phyloP scores from a whole-genome alignment of 441 rosid species.

The Iberis amara region DNA sequence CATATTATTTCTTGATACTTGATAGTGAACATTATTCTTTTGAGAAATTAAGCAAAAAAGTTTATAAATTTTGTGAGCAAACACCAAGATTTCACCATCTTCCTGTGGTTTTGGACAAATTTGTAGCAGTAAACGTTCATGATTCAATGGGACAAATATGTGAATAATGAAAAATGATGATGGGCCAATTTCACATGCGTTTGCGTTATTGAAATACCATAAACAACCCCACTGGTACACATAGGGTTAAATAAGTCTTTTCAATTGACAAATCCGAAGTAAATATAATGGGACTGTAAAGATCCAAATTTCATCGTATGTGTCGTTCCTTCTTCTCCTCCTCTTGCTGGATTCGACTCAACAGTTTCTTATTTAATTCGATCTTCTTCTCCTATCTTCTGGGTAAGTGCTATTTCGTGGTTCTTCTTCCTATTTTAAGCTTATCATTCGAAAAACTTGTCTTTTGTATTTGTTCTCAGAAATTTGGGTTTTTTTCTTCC shows the following conservation, averaged over 20 bases:
- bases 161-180: constrained; percentile 5
- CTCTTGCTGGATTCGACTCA: constrained; percentile 27
- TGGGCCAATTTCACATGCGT: constrained; percentile 20
- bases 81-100: background rate
- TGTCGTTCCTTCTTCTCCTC: constrained; percentile 21
- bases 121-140: too few species aligned
- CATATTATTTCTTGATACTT: constrained; percentile 8
- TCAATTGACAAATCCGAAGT: constrained; percentile 6
- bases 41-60: constrained; percentile 1
- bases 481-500: constrained; percentile 6
- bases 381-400: constrained; percentile 16
- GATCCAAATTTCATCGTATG: constrained; percentile 5
- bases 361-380: constrained; percentile 22
- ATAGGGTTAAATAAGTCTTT: constrained; percentile 19
- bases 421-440: background rate
- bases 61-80: background rate
- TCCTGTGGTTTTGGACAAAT: too few species aligned
- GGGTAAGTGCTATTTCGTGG: constrained; percentile 15
- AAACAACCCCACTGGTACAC: background rate
- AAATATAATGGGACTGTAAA: constrained; percentile 1
- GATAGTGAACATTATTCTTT: constrained; percentile 10
- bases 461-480: constrained; percentile 4
- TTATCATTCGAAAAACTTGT: background rate
- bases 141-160: background rate
- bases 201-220: background rate